These are phyloP conservation scores for Cercospora nicotianae DNA, from an alignment of 2,329 filamentous ascomycete species.

Conservation along the genomic window DNA sequence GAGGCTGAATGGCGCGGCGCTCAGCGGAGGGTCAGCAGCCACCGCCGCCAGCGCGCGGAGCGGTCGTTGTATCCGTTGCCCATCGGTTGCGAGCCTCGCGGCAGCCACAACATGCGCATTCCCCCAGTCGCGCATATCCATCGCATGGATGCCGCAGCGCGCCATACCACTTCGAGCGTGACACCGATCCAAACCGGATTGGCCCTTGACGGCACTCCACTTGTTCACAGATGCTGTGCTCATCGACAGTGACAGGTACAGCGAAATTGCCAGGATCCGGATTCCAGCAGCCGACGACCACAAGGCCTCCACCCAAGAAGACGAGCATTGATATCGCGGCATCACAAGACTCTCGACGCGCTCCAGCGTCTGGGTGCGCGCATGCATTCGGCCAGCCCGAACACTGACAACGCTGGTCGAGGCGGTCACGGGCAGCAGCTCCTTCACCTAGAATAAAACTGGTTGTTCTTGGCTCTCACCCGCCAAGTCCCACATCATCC, in stretches of 20 bases:
- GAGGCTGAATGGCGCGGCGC: neutral
- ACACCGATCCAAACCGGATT: conserved; percentile 15
- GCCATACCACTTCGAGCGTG: conserved; percentile 8
- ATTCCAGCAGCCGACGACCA: neutral
- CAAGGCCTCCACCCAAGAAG: neutral
- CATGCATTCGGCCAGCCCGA: neutral
- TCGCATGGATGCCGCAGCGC: conserved; percentile 5
- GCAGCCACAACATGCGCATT: conserved; percentile 3
- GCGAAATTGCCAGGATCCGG: conserved; percentile 1
- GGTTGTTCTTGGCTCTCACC: conserved; percentile 6
- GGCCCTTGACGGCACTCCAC: conserved; percentile 6
- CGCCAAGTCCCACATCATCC: conserved; percentile 19
- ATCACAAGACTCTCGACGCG: neutral
- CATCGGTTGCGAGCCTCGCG: neutral
- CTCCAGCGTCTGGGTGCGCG: neutral
- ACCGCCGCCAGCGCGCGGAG: neutral
- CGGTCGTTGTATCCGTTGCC: neutral
- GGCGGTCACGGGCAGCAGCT: conserved; percentile 4
- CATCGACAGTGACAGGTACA: neutral
- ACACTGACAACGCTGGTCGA: neutral
- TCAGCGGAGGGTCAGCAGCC: neutral
- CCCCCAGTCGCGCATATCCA: neutral
- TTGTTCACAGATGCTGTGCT: conserved; percentile 14
- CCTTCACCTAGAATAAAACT: conserved; percentile 14
- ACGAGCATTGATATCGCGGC: neutral